These are phyloP conservation scores for Petrea volubilis DNA, from an alignment of 257 asterid genomes.

Conservation along the genomic window DNA sequence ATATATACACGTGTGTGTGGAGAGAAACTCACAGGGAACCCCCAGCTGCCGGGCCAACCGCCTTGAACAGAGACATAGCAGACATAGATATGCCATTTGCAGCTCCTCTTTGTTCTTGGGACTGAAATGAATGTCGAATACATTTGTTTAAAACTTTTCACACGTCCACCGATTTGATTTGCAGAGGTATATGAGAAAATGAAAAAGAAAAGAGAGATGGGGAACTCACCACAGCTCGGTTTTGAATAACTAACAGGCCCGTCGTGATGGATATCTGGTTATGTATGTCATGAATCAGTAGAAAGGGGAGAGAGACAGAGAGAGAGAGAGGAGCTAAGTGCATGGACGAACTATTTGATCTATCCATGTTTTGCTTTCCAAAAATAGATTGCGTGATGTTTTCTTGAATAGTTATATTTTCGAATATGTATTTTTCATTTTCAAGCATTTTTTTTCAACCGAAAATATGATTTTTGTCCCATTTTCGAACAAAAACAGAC, in stretches of 20 bases:
- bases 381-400: not conserved
- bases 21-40: slow-evolving; percentile 72
- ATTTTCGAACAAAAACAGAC: no score
- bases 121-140: slow-evolving; percentile 34
- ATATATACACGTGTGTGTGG: no score
- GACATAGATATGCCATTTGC: slow-evolving; percentile 93
- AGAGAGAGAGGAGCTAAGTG: not conserved
- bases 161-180: not conserved
- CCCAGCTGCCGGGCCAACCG: slow-evolving; percentile 84
- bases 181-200: not conserved
- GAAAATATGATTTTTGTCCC: no score
- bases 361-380: not conserved
- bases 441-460: no score
- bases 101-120: slow-evolving; percentile 76
- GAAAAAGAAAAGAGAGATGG: not conserved
- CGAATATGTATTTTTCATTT: no score
- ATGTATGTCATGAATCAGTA: not conserved
- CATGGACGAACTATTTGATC: not conserved
- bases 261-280: slow-evolving; percentile 73
- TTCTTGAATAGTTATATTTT: no score
- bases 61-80: slow-evolving; percentile 80
- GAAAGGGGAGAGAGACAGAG: not conserved
- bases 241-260: slow-evolving; percentile 74
- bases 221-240: slow-evolving; percentile 74
- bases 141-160: not conserved